These are phyloP conservation scores for Dactylellina parvicollis DNA, from an alignment of 2,329 filamentous ascomycete species.

Conservation along the genomic window DNA sequence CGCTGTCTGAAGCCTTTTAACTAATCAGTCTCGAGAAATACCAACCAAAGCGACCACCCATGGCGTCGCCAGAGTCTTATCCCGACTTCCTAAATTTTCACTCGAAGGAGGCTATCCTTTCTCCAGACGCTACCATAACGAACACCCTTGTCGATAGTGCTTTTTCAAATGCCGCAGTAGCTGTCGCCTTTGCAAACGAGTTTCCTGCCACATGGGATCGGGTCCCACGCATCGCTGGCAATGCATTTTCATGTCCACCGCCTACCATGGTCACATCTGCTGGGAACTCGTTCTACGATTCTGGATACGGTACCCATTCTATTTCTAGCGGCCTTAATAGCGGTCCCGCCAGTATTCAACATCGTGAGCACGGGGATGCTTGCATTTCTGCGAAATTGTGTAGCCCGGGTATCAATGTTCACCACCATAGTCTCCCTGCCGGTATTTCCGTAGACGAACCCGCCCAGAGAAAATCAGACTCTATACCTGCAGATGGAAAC, in stretches of 20 bases:
- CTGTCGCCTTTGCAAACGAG: background rate
- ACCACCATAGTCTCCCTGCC: too few relatives aligned
- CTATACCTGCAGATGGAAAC: background rate
- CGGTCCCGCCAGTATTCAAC: background rate
- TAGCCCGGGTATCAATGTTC: too few relatives aligned
- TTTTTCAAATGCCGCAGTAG: background rate
- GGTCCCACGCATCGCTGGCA: background rate
- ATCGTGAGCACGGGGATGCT: background rate
- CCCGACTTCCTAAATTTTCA: too few relatives aligned
- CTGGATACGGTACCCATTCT: slow-evolving; percentile 2
- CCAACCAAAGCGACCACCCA: too few relatives aligned
- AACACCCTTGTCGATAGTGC: background rate
- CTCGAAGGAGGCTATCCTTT: background rate
- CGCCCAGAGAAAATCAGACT: too few relatives aligned
- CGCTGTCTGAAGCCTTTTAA: background rate
- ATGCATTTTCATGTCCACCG: background rate
- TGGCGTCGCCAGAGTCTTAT: too few relatives aligned
- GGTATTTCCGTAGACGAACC: too few relatives aligned
- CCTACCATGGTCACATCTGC: background rate
- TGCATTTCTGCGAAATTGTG: too few relatives aligned
- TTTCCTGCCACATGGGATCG: background rate
- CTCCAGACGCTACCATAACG: background rate
- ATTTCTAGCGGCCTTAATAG: background rate
- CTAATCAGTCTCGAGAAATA: too few relatives aligned
- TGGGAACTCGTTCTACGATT: background rate